phyloP scores from a whole-genome alignment of 345 rosid species.

The Gossypium herbaceum region DNA sequence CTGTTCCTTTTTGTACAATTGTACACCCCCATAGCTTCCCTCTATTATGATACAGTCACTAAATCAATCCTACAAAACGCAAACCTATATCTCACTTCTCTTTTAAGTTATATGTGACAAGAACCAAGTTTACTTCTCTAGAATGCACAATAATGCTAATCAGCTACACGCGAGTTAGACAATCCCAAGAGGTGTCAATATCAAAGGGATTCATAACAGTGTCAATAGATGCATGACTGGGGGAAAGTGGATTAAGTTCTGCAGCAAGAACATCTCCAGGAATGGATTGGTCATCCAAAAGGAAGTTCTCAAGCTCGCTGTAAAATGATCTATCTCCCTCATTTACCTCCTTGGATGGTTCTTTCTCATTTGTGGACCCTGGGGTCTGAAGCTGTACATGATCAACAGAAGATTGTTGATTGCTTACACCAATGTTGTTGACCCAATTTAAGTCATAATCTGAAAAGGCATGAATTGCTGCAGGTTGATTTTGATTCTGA shows the following conservation, averaged over 20 bases:
- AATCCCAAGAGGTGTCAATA: conserved; percentile 40
- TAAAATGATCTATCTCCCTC: conserved; percentile 12
- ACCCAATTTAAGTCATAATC: conserved; percentile 22
- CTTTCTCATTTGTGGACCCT: conserved; percentile 14
- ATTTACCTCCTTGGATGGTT: conserved; percentile 14
- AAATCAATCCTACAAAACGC: conserved; percentile 18
- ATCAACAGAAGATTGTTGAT: conserved; percentile 23
- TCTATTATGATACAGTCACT: conserved; percentile 1
- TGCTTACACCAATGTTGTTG: conserved; percentile 13
- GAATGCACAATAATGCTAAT: conserved; percentile 9
- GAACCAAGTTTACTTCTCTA: conserved; percentile 2
- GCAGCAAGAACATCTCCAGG: conserved; percentile 19
- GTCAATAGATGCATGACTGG: conserved; percentile 33
- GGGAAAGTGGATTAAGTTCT: conserved; percentile 15
- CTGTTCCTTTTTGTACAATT: conserved; percentile 21
- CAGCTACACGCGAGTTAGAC: conserved; percentile 26
- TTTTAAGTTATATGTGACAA: not conserved
- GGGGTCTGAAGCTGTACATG: conserved; percentile 15
- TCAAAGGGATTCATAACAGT: conserved; percentile 34
- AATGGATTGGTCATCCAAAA: conserved; percentile 18
- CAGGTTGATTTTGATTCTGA: conserved; percentile 23
- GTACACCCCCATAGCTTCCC: conserved; percentile 19
- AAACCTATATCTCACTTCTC: conserved; percentile 4
- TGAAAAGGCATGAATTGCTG: conserved; percentile 1
- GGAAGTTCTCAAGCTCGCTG: conserved; percentile 15